Percentiles rank a stretch among this genome's conserved stretches.
Evolutionary conservation across 306 rosid genomes (phyloP).

Genomic region (Medicago truncatula): MtrunA17r5.0-ANR NC_053046.1:2215501-2216000

Average conservation of each 20-base stretch:
- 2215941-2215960: conserved; percentile 88
- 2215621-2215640: no score
- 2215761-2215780: neutral
- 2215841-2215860: neutral
- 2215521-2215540: conserved; percentile 16
- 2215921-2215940: conserved; percentile 57
- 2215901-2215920: conserved; percentile 39
- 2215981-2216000: conserved; percentile 82
- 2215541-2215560: neutral
- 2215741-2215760: no score
- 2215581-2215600: conserved; percentile 16
- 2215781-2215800: conserved; percentile 21
- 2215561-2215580: neutral
- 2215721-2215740: no score
- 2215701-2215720: no score
- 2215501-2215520: neutral
- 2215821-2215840: conserved; percentile 5
- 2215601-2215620: no score
- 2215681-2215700: no score
- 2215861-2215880: conserved; percentile 15
- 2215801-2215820: conserved; percentile 13
- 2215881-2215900: conserved; percentile 6
- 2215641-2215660: no score
- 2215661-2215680: no score
- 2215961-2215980: conserved; percentile 83